A percentile compares a stretch with the other conserved stretches of the same genome.
Evolutionary conservation across 1,284 basidiomycete species (phyloP).

Genomic region (Austroboletus novae-zelandiae): DNA sequence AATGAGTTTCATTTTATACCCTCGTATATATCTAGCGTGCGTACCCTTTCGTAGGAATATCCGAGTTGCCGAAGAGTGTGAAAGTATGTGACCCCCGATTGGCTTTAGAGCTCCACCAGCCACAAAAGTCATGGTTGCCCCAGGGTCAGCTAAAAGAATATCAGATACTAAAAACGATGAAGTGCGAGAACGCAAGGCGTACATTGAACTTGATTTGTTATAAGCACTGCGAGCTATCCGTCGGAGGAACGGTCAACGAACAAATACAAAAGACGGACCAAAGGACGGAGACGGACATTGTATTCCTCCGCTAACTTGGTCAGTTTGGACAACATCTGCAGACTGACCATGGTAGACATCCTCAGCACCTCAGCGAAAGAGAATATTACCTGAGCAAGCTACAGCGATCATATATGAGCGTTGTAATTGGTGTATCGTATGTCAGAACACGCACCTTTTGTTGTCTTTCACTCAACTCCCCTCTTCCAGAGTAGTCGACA

Average conservation of each 20-base stretch:
- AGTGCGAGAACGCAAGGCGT: slow-evolving; percentile 5
- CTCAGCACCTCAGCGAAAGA: neutral
- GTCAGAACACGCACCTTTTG: slow-evolving; percentile 60
- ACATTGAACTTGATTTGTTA: slow-evolving; percentile 94
- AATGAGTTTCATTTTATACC: neutral
- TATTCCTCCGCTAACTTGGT: slow-evolving; percentile 91
- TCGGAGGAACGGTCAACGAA: slow-evolving; percentile 19
- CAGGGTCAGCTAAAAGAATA: slow-evolving; percentile 72
- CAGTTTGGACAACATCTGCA: slow-evolving; percentile 84
- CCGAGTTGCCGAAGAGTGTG: slow-evolving; percentile 82
- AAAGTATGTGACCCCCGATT: slow-evolving; percentile 84
- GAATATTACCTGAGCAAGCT: slow-evolving; percentile 62
- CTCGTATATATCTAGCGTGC: neutral
- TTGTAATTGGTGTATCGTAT: neutral
- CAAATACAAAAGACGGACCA: slow-evolving; percentile 3
- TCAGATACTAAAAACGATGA: slow-evolving; percentile 4
- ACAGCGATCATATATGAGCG: neutral
- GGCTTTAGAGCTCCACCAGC: slow-evolving; percentile 86
- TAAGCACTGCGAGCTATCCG: slow-evolving; percentile 73
- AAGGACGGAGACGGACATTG: slow-evolving; percentile 47
- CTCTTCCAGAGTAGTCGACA: slow-evolving; percentile 88
- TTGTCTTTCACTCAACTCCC: slow-evolving; percentile 89
- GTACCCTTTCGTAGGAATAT: slow-evolving; percentile 88
- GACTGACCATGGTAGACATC: neutral
- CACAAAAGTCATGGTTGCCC: slow-evolving; percentile 92